These are phyloP conservation scores for Microglena sp. DNA, from an alignment of 139 green algal genomes.

Conservation along the genomic window DNA sequence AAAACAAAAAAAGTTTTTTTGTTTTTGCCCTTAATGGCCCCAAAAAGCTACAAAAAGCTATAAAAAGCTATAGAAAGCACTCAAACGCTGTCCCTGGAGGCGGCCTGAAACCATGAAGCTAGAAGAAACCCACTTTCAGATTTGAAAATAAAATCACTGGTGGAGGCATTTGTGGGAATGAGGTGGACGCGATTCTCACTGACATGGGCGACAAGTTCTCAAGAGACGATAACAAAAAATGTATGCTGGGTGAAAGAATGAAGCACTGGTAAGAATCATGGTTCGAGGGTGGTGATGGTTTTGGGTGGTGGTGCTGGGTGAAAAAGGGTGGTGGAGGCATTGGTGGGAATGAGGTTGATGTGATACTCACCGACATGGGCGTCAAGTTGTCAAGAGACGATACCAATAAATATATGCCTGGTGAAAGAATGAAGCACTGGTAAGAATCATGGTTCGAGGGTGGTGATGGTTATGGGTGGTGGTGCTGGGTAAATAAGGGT, in stretches of 20 bases:
- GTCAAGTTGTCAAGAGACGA: background rate
- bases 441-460: background rate
- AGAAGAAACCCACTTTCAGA: too few relatives aligned
- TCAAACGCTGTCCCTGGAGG: too few relatives aligned
- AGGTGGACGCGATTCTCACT: constrained; percentile 8
- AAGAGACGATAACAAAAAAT: constrained; percentile 10
- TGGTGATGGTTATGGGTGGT: background rate
- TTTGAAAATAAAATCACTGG: too few relatives aligned
- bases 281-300: background rate
- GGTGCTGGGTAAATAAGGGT: background rate
- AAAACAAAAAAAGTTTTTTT: background rate
- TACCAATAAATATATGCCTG: constrained; percentile 10
- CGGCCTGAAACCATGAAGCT: too few relatives aligned
- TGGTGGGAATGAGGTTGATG: constrained; percentile 24
- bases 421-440: background rate
- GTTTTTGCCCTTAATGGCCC: too few relatives aligned
- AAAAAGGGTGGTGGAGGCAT: background rate
- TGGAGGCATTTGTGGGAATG: too few relatives aligned
- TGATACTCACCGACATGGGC: background rate
- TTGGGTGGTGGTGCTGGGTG: background rate
- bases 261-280: constrained; percentile 3
- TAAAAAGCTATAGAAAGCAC: too few relatives aligned
- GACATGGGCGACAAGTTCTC: background rate
- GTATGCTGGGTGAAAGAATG: background rate
- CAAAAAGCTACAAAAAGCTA: too few relatives aligned